Evolutionary conservation across 176 grass and related monocot species (phyloP).

Genomic region (Juncus effusus): DNA sequence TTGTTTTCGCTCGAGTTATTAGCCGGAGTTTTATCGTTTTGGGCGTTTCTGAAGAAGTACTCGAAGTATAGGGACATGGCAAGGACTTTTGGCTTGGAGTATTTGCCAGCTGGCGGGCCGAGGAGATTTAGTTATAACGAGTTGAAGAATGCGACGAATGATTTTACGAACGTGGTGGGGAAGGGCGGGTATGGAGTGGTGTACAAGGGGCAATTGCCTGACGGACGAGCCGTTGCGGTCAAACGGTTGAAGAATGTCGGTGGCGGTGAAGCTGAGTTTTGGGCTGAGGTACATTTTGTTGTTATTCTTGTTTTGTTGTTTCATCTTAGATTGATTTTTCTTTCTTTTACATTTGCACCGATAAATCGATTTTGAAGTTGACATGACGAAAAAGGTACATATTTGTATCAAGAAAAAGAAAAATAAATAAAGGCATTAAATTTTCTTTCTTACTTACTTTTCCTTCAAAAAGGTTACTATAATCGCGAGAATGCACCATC

Average conservation of each 20-base stretch:
- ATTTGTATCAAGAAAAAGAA: no score
- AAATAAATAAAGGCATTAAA: no score
- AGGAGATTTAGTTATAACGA: conserved; percentile 78
- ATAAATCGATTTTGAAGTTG: no score
- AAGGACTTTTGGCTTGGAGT: conserved; percentile 73
- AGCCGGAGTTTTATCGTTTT: conserved; percentile 72
- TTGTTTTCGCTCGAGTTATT: conserved; percentile 77
- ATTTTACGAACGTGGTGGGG: conserved; percentile 77
- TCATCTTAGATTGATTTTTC: no score
- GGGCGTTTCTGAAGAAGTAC: conserved; percentile 93
- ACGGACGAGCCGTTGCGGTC: conserved; percentile 73
- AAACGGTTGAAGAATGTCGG: conserved; percentile 72
- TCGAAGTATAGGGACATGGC: conserved; percentile 97
- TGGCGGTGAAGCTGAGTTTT: conserved; percentile 88
- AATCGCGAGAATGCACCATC: conserved; percentile 95
- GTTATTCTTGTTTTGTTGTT: no score
- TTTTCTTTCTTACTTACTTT: neutral
- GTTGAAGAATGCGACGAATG: conserved; percentile 76
- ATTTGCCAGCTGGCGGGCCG: conserved; percentile 71
- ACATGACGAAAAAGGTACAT: no score
- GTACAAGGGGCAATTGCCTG: conserved; percentile 69
- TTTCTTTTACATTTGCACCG: no score
- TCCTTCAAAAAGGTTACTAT: conserved; percentile 48
- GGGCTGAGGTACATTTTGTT: conserved; percentile 48
- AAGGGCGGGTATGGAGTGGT: conserved; percentile 70